A percentile compares a stretch with the other conserved stretches of the same genome.
Conservation (phyloP, 176 grass and related monocot genomes). For the Luzula sylvatica region DNA sequence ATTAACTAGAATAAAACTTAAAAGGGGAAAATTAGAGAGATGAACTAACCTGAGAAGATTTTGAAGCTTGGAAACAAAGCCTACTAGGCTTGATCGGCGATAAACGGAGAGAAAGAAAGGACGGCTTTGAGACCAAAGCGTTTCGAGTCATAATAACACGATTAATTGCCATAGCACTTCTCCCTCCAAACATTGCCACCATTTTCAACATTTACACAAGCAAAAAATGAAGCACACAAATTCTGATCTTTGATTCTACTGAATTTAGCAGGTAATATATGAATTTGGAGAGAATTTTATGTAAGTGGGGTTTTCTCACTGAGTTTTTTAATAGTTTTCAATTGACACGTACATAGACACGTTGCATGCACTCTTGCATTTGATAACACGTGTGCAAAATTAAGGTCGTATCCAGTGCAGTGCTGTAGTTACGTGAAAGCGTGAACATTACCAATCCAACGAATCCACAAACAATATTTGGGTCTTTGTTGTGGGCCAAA, state of each 20-base stretch:
- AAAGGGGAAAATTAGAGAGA: too few species aligned
- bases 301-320: background rate
- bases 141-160: background rate
- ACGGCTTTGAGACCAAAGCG: slow-evolving; percentile 10
- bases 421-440: too few species aligned
- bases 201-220: slow-evolving; percentile 36
- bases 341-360: slow-evolving; percentile 12
- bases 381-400: slow-evolving; percentile 1
- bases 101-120: slow-evolving; percentile 22
- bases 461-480: too few species aligned
- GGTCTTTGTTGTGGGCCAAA: too few species aligned
- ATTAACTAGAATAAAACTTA: too few species aligned
- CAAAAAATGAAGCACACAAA: background rate
- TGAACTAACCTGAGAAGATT: slow-evolving; percentile 79
- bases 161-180: slow-evolving; percentile 17
- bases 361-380: background rate
- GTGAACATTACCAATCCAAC: too few species aligned
- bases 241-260: background rate
- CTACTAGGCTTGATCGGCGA: slow-evolving; percentile 25
- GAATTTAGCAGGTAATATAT: background rate
- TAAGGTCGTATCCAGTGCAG: background rate
- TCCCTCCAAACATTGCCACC: slow-evolving; percentile 38
- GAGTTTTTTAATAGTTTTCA: background rate
- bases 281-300: background rate
- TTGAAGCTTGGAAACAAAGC: slow-evolving; percentile 46